Conservation (phyloP, 371 early-diverging fungal species). For the Syncephalastrum monosporum region DNA sequence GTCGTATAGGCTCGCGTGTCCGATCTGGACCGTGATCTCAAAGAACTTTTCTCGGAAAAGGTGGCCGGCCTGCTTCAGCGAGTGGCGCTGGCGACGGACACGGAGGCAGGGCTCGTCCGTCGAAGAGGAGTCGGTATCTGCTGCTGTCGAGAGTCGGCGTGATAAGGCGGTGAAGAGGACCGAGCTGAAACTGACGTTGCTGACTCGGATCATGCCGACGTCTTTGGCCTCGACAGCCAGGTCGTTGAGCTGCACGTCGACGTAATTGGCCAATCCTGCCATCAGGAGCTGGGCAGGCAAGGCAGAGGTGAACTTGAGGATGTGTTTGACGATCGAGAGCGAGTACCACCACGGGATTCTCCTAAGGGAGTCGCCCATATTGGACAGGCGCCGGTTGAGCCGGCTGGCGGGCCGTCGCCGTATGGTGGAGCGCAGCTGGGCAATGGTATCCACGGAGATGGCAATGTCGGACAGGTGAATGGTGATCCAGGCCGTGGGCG, state of each 20-base stretch:
- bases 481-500: conserved; percentile 33
- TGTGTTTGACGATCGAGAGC: conserved; percentile 37
- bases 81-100: conserved; percentile 41
- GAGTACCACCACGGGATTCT: conserved; percentile 52
- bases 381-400: conserved; percentile 30
- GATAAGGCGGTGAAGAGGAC: conserved; percentile 35
- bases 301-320: conserved; percentile 41
- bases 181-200: conserved; percentile 32
- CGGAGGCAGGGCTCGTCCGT: conserved; percentile 15
- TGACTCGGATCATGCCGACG: conserved; percentile 17
- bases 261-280: conserved; percentile 52
- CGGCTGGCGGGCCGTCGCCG: conserved; percentile 1
- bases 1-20: conserved; percentile 20
- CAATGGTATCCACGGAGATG: conserved; percentile 24
- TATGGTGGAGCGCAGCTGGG: conserved; percentile 9
- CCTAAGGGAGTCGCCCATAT: conserved; percentile 26
- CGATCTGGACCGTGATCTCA: conserved; percentile 38
- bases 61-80: conserved; percentile 44
- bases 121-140: conserved; percentile 3
- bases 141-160: conserved; percentile 10
- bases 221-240: conserved; percentile 20
- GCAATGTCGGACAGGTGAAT: conserved; percentile 30
- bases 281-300: conserved; percentile 49
- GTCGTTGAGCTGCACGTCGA: conserved; percentile 34
- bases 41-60: conserved; percentile 49